Evolutionary conservation across 345 rosid genomes (phyloP), one percentile per base, ranked within the genome.

Genomic region (Aquilaria sinensis): DNA sequence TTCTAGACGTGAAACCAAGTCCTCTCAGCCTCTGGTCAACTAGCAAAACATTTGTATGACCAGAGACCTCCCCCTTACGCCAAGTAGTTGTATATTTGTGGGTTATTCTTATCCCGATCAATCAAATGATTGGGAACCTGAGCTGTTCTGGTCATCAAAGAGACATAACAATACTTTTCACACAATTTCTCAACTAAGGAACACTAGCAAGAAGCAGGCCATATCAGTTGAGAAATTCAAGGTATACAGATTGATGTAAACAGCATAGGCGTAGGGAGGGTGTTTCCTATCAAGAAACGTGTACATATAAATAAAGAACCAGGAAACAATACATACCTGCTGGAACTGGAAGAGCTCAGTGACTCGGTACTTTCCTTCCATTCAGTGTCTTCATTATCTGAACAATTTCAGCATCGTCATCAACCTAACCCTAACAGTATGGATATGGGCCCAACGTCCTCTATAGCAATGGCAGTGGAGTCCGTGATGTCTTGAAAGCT

Each of bases 61-160:
- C 23, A 23, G 23, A 23, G 23, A 23, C 23, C 23, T 23, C 23
- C 23, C 23, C 43, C 5, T 12, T 74, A 88, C 9, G 97, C 99
- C 67, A 94, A 77, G 83, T 94, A 94, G 74, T 90, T 94, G 83
- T 94, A 94, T 72, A 94, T 81, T 70, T 90, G 99, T 33, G 96
- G 96, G 76, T 94, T 94, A 86, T 66, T 94, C 84, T 88, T 90
- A 84, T 94, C 99, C 68, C 99, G 78, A 85, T 94, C 99, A 7
- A 94, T 94, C 75, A 94, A 77, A 84, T 94, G 60, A 94, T 87
- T 0, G 99, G 99, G 63, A 90, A 94, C 77, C 90, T 94, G 31
- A 94, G 96, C 97, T 94, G 88, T 66, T 74, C 76, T 23, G 23
- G 0, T 23, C 23, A 71, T 30, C 30, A 65, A 62, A 62, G 48